phyloP scores from a whole-genome alignment of 768 basidiomycete genomes.

The Boletus sensibilis region DNA sequence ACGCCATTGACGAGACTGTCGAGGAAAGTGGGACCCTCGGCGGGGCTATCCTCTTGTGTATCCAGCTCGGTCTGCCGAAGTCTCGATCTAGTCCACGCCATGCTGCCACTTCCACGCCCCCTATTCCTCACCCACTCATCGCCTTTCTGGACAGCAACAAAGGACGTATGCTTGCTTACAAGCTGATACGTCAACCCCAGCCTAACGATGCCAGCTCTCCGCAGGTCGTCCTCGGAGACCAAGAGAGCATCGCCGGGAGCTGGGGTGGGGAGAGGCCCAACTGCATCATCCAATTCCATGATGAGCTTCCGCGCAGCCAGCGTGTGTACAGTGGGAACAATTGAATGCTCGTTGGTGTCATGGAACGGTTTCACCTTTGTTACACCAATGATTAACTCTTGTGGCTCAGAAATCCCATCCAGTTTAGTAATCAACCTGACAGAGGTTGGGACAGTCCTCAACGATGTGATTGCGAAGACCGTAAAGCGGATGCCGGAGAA shows the following conservation, averaged over 20 bases:
- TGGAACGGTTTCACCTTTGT: constrained; percentile 27
- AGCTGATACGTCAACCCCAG: constrained; percentile 54
- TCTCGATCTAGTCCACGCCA: constrained; percentile 20
- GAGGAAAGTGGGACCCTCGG: constrained; percentile 12
- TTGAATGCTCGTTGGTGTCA: constrained; percentile 8
- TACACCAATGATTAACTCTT: constrained; percentile 23
- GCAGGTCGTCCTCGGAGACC: constrained; percentile 34
- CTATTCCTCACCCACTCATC: constrained; percentile 15
- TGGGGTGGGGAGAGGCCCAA: constrained; percentile 34
- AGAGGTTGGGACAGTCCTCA: constrained; percentile 22
- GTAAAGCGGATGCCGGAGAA: constrained; percentile 37
- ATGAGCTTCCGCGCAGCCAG: constrained; percentile 55
- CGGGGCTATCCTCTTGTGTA: neutral
- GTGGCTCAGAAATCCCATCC: constrained; percentile 21
- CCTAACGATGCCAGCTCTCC: constrained; percentile 46
- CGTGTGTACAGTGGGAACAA: constrained; percentile 46
- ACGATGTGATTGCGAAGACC: constrained; percentile 33
- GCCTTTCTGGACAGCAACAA: constrained; percentile 50
- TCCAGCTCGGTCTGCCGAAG: neutral
- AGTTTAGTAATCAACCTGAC: constrained; percentile 30
- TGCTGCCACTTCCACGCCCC: neutral
- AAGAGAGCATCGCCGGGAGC: constrained; percentile 24
- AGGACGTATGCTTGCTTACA: constrained; percentile 52
- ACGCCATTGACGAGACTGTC: constrained; percentile 19
- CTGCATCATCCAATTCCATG: constrained; percentile 45